Base-by-base conservation (phyloP, 164 flowering plant genomes). In the Sedum album region DNA sequence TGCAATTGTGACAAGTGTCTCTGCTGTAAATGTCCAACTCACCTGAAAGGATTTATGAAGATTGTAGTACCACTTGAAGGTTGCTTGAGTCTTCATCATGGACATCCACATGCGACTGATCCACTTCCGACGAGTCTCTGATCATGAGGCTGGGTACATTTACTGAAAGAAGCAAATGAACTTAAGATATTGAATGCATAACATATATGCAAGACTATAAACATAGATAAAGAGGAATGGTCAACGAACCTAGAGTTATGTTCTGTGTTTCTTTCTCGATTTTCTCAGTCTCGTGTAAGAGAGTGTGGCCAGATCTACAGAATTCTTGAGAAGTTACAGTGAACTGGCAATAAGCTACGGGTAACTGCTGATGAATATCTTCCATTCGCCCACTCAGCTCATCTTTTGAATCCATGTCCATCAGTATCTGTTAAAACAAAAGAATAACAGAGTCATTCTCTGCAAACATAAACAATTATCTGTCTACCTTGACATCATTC, bases 371-470 rank as follows among this genome's bases (percentile, higher is more conserved):
- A 57, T 57, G 62, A 11, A 57, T 57, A 1, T 57, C 62, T 57
- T 57, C 62, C 33, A 57, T 57, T 26, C 62, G 62, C 31, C 62
- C 62, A 28, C 14, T 28, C 62, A 13, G 62, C 33, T 57, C 62
- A 28, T 57, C 62, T 57, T 57, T 33, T 33, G 28, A 57, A 57
- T 57, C 67, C 67, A 65, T 36, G 46, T 65, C 67, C 30, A 41
- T 41, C 48, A 65, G 46, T 11, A 65, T 30, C 67, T 64, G 66
- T 23, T 2, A 38, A 20, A 65, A 65, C 66, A 35, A 62, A 62
- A 25, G 46, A 13, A 64, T 38, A 65, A 36, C 62, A 57, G 2
- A 4, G 20, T 28, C 20, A 20, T 10, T 57, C 13, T 26, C 60
- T 10, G 60, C 38, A 9, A 55, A 25, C 15, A 55, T 23, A 23